A percentile compares a stretch with the other conserved stretches of the same genome.
phyloP scores from a whole-genome alignment of 2,329 filamentous ascomycete genomes.

The Epichloe hybrida region DNA sequence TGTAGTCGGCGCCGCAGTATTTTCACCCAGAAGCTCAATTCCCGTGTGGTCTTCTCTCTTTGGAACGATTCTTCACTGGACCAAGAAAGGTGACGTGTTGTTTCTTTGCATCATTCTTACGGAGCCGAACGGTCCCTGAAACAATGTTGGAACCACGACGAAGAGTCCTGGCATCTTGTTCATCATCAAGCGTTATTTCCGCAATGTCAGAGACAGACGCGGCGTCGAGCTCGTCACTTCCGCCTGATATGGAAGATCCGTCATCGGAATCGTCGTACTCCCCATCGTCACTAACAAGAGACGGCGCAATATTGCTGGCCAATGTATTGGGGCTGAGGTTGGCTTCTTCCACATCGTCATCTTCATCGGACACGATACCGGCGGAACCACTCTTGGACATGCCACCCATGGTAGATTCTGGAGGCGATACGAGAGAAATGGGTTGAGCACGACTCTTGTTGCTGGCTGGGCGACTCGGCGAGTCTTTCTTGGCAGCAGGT shows the following conservation, averaged over 20 bases:
- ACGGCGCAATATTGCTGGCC: conserved; percentile 64
- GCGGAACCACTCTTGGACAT: conserved; percentile 12
- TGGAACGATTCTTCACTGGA: conserved; percentile 30
- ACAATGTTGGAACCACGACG: conserved; percentile 31
- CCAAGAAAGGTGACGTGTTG: conserved; percentile 40
- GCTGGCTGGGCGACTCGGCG: conserved; percentile 36
- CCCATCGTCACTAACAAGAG: conserved; percentile 67
- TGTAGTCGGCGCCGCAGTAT: neutral
- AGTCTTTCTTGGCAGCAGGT: conserved; percentile 28
- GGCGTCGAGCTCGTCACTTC: conserved; percentile 42
- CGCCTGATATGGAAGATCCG: conserved; percentile 44
- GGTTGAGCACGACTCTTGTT: conserved; percentile 37
- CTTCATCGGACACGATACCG: conserved; percentile 26
- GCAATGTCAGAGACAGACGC: conserved; percentile 46
- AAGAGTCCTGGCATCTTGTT: conserved; percentile 32
- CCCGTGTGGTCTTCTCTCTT: conserved; percentile 15
- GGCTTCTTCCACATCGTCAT: conserved; percentile 39
- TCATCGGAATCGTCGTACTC: conserved; percentile 64
- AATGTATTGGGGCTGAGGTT: conserved; percentile 57
- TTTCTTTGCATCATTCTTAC: conserved; percentile 37
- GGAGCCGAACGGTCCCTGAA: conserved; percentile 32
- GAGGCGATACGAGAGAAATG: conserved; percentile 26
- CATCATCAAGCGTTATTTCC: conserved; percentile 48
- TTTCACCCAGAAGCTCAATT: conserved; percentile 6
- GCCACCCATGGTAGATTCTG: conserved; percentile 11